A percentile compares a stretch with the other conserved stretches of the same genome.
Evolutionary conservation across 176 grass and related monocot genomes (phyloP).

Genomic region (Eleusine coracana): DNA sequence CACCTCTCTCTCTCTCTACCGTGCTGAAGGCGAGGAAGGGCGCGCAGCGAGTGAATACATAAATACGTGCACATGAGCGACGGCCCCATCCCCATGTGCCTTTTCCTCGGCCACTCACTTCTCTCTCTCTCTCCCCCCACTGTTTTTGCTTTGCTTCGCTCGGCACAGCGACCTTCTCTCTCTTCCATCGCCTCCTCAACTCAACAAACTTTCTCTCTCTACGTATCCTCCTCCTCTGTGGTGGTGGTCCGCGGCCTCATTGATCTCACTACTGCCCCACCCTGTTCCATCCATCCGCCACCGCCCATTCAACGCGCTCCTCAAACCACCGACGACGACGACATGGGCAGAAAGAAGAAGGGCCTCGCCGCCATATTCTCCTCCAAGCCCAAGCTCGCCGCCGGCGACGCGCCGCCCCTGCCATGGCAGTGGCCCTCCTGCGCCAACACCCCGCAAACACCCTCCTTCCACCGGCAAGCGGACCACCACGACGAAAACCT

Average conservation of each 20-base stretch:
- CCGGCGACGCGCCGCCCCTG: not conserved
- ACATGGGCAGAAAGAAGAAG: slow-evolving; percentile 66
- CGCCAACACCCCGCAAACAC: slow-evolving; percentile 55
- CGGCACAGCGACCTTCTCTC: not conserved
- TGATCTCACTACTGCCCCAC: too few relatives aligned
- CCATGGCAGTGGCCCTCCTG: slow-evolving; percentile 66
- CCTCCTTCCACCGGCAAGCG: slow-evolving; percentile 58
- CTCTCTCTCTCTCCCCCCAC: not conserved
- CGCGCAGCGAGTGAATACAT: slow-evolving; percentile 3
- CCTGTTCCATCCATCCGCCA: not conserved
- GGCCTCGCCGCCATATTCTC: slow-evolving; percentile 70
- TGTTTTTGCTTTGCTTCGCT: not conserved
- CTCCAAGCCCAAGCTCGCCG: slow-evolving; percentile 37
- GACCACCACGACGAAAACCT: not conserved
- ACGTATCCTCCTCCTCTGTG: not conserved
- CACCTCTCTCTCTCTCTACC: not conserved
- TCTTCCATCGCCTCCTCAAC: slow-evolving; percentile 15
- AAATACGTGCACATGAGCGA: slow-evolving; percentile 51
- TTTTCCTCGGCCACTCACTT: not conserved
- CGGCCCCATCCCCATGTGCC: slow-evolving; percentile 37
- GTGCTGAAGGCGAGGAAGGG: not conserved
- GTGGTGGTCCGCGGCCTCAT: not conserved
- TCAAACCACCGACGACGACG: not conserved
- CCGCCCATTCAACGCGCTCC: not conserved
- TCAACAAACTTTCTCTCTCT: slow-evolving; percentile 21